These are phyloP conservation scores for Penicillium glabrum DNA, from an alignment of 2,329 filamentous ascomycete genomes.

Conservation along the genomic window DNA sequence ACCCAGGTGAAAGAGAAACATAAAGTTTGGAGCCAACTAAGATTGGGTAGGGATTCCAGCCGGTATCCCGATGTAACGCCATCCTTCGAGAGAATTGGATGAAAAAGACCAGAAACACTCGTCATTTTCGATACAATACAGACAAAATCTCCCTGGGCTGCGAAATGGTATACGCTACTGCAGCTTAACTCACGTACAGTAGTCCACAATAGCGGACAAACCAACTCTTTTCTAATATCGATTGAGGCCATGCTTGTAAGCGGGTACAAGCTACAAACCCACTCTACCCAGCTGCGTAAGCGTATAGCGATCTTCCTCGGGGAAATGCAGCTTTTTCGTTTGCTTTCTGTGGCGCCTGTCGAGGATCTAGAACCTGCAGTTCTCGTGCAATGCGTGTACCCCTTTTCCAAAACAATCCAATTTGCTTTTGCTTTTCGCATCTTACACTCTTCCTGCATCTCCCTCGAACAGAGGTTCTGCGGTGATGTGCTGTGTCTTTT, in stretches of 20 bases:
- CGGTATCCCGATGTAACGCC: no score
- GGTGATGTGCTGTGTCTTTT: background rate
- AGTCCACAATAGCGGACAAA: background rate
- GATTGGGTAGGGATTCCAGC: background rate
- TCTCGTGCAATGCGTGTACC: background rate
- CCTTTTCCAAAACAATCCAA: background rate
- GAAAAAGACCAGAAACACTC: background rate
- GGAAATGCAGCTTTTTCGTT: background rate
- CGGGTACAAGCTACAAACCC: background rate
- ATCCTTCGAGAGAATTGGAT: no score
- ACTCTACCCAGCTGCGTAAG: background rate
- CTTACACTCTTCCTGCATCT: no score
- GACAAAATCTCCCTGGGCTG: background rate
- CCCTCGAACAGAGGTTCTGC: background rate
- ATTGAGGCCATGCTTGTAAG: background rate
- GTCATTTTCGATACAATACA: no score
- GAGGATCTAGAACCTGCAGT: slow-evolving; percentile 4
- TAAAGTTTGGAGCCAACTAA: background rate
- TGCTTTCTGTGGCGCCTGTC: slow-evolving; percentile 6
- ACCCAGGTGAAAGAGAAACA: background rate
- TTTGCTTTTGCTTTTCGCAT: background rate
- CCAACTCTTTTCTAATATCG: background rate
- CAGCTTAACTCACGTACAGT: background rate
- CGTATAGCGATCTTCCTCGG: background rate
- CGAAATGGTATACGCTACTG: no score